Base-by-base conservation (phyloP, 2,329 filamentous ascomycete genomes). In the Colletotrichum gloeosporioides region DNA sequence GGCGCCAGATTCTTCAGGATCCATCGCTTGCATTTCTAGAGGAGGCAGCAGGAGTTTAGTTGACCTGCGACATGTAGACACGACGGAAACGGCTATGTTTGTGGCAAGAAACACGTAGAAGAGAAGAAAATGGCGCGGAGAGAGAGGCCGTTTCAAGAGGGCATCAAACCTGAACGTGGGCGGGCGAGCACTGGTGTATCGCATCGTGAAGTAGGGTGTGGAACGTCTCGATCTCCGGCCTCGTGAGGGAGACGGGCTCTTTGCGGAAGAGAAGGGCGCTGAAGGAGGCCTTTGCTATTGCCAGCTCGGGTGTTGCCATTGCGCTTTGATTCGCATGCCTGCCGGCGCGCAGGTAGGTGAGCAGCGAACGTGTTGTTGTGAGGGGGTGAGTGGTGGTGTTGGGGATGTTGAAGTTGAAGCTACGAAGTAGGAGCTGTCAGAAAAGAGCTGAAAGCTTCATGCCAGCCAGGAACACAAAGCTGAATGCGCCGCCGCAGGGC, bases 1-100 rank as follows among this genome's bases (percentile, higher is more conserved):
- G 90, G 89, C 80, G 91, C 89, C 82, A 96, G 88, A 87, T 95
- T 91, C 80, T 90, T 90, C 82, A 96, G 86, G 81, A 96, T 93
- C 95, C 95, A 98, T 86, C 91, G 89, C 90, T 96, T 98, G 90
- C 95, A 96, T 89, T 92, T 94, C 96, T 98, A 91, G 22, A 72
- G 44, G 79, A 82, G 71, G 64, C 63, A 63, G 79, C 82, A 81
- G 82, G 79, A 82, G 78, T 84, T 85, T 87, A 86, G 86, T 82
- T 73, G 78, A 77, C 65, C 67, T 68, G 73, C 70, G 66, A 69
- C 15, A 76, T 18, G 34, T 69, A 66, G 44, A 71, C 32, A 69
- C 34, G 62, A 25, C 49, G 29, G 77, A 79, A 76, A 79, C 77
- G 44, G 44, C n/a, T 69, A 77, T 57, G 65, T 31, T 36, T 55